Evolutionary conservation across 768 basidiomycete genomes (phyloP).

Genomic region (Panaeolus papilionaceus): DNA sequence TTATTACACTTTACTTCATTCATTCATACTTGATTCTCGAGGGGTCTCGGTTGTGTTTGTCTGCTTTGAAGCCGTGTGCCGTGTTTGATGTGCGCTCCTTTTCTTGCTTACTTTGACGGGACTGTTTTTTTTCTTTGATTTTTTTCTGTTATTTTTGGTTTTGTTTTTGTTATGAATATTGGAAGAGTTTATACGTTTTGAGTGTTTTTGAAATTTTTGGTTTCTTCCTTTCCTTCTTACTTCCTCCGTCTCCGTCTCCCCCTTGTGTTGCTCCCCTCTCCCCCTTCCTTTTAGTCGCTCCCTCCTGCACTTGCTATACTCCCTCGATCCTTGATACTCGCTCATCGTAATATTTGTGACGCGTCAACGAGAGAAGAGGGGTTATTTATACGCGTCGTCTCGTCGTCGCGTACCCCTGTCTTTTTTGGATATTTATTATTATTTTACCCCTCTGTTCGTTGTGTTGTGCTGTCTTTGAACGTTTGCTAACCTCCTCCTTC

Average conservation of each 20-base stretch:
- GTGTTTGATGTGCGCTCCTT: neutral
- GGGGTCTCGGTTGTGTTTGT: neutral
- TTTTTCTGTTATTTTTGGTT: neutral
- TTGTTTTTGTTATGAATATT: slow-evolving; percentile 14
- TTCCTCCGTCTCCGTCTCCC: neutral
- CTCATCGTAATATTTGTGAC: neutral
- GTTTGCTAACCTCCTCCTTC: neutral
- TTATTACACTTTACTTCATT: neutral
- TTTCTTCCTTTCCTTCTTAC: slow-evolving; percentile 9
- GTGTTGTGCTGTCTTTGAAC: neutral
- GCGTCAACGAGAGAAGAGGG: neutral
- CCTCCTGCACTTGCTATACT: neutral
- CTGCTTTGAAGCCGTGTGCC: neutral
- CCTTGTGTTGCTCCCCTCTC: neutral
- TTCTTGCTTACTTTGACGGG: no score
- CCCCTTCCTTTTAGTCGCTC: neutral
- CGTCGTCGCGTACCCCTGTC: neutral
- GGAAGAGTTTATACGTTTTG: neutral
- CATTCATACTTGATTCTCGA: neutral
- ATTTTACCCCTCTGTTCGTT: slow-evolving; percentile 3
- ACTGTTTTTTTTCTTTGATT: no score
- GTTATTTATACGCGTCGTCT: slow-evolving; percentile 1
- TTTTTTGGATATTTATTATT: slow-evolving; percentile 8
- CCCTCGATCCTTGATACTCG: neutral
- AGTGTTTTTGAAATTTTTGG: neutral